These are phyloP conservation scores for Penicillium decumbens DNA, from an alignment of 2,329 filamentous ascomycete genomes.

Conservation along the genomic window DNA sequence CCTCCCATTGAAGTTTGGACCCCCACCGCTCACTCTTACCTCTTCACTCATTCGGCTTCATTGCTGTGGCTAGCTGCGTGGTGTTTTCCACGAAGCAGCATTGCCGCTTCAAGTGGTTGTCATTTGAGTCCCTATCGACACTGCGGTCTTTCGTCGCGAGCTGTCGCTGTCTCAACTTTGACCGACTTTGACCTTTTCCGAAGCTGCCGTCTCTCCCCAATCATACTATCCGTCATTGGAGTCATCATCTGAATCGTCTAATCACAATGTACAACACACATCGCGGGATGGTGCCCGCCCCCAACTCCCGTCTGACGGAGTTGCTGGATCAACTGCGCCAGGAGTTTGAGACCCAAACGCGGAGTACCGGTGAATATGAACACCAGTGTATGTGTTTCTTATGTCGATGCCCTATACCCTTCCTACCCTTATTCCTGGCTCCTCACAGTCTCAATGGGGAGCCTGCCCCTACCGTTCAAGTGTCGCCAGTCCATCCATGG, in stretches of 20 bases:
- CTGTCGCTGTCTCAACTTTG: slow-evolving; percentile 9
- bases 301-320: slow-evolving; percentile 75
- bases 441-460: slow-evolving; percentile 3
- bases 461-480: slow-evolving; percentile 2
- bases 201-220: not conserved
- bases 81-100: slow-evolving; percentile 24
- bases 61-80: slow-evolving; percentile 23
- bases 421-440: not conserved
- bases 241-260: not conserved
- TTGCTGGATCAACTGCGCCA: slow-evolving; percentile 83
- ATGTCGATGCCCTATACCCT: slow-evolving; percentile 1
- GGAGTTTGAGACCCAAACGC: slow-evolving; percentile 83
- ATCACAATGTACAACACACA: slow-evolving; percentile 76
- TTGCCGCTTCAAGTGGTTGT: slow-evolving; percentile 18
- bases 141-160: slow-evolving; percentile 13
- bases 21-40: slow-evolving; percentile 1
- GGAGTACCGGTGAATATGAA: slow-evolving; percentile 80
- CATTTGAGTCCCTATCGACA: slow-evolving; percentile 8
- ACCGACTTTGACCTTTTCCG: not conserved
- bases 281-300: slow-evolving; percentile 71
- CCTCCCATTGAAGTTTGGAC: not conserved
- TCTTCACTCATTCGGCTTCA: not conserved
- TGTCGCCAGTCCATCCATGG: slow-evolving; percentile 11
- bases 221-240: not conserved
- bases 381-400: slow-evolving; percentile 76